Base-by-base conservation (phyloP, 1,284 basidiomycete genomes). In the Trichosporon asahii region DNA sequence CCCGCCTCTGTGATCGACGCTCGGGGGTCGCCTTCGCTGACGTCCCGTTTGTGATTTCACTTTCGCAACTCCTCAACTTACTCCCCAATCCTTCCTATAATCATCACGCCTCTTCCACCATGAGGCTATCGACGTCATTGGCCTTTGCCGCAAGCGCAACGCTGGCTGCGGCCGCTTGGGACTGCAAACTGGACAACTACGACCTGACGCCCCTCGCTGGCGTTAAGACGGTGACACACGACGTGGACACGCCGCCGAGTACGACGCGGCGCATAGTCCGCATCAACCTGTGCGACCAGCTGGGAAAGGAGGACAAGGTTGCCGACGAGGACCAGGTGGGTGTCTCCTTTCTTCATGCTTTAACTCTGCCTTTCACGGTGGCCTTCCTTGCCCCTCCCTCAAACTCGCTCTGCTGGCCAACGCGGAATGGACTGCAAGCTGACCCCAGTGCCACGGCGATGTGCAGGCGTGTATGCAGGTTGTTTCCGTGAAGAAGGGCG, bases 251-350 rank as follows among this genome's bases (percentile, higher is more conserved):
- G 15, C 82, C 81, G 31, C 83, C 83, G 8, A 81, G 82, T 3
- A 80, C 72, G 23, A 77, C 66, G 37, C 77, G 79, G 66, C 82
- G 79, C 18, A 76, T 72, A 29, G 76, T 80, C 0, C 61, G 40
- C 23, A 68, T 84, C 69, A 75, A 79, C 31, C 46, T 84, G 21
- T 84, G 83, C 66, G 72, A 71, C 3, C 72, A 73, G 67, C 44
- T 75, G 11, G 69, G 66, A 3, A 46, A 69, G 21, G 79, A 81
- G 44, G 78, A 79, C 25, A 75, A 74, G 11, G 55, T 78, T 8
- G 46, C 75, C 12, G 80, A 81, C 46, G 78, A 80, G 68, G 82
- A 83, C 73, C 79, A 84, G 76, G 82, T 81, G 71, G 60, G 79
- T 76, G 15, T 37, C 25, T 27, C 21, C 12, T 31, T 37, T 6